A percentile compares a stretch with the other conserved stretches of the same genome.
These are phyloP conservation scores for Monilinia fructicola DNA, from an alignment of 2,329 filamentous ascomycete genomes.

Conservation along the genomic window DNA sequence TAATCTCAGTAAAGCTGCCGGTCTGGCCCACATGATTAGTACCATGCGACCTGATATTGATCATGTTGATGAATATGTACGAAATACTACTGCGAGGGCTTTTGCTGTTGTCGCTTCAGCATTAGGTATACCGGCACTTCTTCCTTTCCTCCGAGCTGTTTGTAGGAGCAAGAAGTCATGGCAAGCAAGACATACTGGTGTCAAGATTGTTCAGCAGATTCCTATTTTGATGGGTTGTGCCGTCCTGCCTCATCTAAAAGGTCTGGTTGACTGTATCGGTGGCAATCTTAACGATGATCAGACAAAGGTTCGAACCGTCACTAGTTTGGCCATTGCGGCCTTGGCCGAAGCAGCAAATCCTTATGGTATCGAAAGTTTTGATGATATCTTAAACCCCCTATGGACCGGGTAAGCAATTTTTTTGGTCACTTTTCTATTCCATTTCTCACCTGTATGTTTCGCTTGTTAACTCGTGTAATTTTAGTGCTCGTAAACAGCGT, in stretches of 20 bases:
- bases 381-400: conserved; percentile 93
- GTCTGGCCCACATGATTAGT: conserved; percentile 97
- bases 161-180: conserved; percentile 99
- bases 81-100: conserved; percentile 94
- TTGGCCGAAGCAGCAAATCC: conserved; percentile 95
- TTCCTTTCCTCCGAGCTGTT: conserved; percentile 92
- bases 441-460: background rate
- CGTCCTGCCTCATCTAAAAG: conserved; percentile 91
- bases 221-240: conserved; percentile 98
- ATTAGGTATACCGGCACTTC: conserved; percentile 88
- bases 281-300: conserved; percentile 97
- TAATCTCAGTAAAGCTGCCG: conserved; percentile 93
- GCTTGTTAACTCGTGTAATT: background rate
- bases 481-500: conserved; percentile 74
- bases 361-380: conserved; percentile 98
- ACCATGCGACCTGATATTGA: conserved; percentile 99
- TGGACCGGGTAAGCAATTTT: conserved; percentile 77
- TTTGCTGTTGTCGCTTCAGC: conserved; percentile 97
- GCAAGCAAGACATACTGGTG: conserved; percentile 96
- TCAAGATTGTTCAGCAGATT: conserved; percentile 99
- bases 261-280: conserved; percentile 92
- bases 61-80: conserved; percentile 95
- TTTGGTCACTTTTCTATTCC: background rate
- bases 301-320: conserved; percentile 95
- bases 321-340: conserved; percentile 89